Evolutionary conservation across 495 filamentous ascomycete genomes (phyloP), one percentile per base, ranked within the genome.

Genomic region (Achaetomiella virescens): DNA sequence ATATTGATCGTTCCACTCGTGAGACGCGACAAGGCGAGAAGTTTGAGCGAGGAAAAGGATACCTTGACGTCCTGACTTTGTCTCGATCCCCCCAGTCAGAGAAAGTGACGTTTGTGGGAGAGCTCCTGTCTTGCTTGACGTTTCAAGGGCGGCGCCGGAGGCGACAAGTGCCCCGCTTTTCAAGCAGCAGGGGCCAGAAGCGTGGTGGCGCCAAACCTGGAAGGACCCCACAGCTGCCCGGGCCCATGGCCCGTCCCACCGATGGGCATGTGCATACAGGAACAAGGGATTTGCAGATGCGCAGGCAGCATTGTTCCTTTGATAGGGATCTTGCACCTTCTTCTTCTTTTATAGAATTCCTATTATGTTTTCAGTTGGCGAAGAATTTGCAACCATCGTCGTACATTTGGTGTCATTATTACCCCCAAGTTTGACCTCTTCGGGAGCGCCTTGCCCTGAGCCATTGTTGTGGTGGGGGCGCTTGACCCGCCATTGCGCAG

Each of bases 381-480:
- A n/a, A n/a, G n/a, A n/a, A n/a, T n/a, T n/a, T n/a, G n/a, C n/a
- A n/a, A n/a, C n/a, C n/a, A n/a, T n/a, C n/a, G n/a, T n/a, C n/a
- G n/a, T n/a, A n/a, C n/a, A n/a, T n/a, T n/a, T n/a, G n/a, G n/a
- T n/a, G n/a, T n/a, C n/a, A n/a, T n/a, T n/a, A n/a, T n/a, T n/a
- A n/a, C n/a, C n/a, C n/a, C n/a, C n/a, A n/a, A n/a, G n/a, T 42
- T 15, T 21, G 9, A 8, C 14, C 2, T 3, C 14, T 25, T 17
- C 15, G 11, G 6, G 4, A 31, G 27, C 27, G 27, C 27, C 7
- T 25, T 9, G 25, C 29, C 11, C 27, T 37, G 24, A 5, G 10
- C 15, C 14, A 40, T 48, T 53, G 50, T 58, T 58, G 53, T 58
- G 43, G 48, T 58, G 56, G 55, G 42, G 48, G 18, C 36, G 21